Evolutionary conservation across 768 basidiomycete genomes (phyloP).

Genomic region (Leccinum truebloodii): DNA sequence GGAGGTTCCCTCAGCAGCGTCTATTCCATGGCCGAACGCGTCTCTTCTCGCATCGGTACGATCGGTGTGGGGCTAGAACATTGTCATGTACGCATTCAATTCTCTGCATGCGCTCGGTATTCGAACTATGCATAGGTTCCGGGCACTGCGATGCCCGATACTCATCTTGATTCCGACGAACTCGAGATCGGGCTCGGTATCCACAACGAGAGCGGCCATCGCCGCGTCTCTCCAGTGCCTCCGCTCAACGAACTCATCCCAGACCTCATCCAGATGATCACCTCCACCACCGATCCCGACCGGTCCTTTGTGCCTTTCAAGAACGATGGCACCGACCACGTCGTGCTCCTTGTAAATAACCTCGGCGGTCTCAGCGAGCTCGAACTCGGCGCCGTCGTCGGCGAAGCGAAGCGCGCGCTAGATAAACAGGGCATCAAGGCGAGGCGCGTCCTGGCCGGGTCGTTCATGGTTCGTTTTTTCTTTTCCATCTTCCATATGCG

Average conservation of each 20-base stretch:
- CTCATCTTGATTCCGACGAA: conserved; percentile 59
- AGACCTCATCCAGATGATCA: conserved; percentile 69
- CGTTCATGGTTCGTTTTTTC: conserved; percentile 70
- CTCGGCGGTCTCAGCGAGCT: conserved; percentile 85
- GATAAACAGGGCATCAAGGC: conserved; percentile 56
- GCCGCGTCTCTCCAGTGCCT: conserved; percentile 69
- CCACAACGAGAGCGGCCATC: conserved; percentile 84
- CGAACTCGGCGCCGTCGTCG: conserved; percentile 69
- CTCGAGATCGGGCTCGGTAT: conserved; percentile 92
- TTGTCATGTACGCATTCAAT: conserved; percentile 60
- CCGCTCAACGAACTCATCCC: conserved; percentile 67
- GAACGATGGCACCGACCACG: conserved; percentile 59
- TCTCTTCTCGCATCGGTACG: conserved; percentile 69
- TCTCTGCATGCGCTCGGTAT: neutral
- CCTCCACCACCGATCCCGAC: conserved; percentile 71
- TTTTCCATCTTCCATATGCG: neutral
- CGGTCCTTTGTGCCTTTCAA: conserved; percentile 75
- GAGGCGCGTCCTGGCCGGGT: conserved; percentile 69
- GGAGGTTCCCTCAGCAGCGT: conserved; percentile 75
- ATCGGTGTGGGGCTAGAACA: conserved; percentile 89
- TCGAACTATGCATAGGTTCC: conserved; percentile 56
- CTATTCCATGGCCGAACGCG: conserved; percentile 61
- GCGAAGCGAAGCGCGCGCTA: conserved; percentile 58
- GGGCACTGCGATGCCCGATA: conserved; percentile 61
- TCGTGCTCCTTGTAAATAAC: conserved; percentile 85